phyloP scores from a whole-genome alignment of 108 stramenopile genomes.

The Nitzschia sp. region DNA sequence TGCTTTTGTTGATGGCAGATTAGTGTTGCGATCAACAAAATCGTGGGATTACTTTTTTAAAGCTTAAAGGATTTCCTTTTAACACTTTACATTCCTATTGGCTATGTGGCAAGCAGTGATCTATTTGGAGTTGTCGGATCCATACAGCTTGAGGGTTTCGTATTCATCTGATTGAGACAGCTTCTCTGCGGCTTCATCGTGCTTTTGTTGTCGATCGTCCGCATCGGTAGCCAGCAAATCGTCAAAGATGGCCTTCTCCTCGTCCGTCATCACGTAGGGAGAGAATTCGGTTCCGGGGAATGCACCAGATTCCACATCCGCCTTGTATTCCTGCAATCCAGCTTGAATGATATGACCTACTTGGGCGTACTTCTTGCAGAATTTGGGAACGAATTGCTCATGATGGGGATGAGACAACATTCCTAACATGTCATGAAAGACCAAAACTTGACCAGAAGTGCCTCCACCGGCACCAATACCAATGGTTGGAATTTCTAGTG shows the following conservation, averaged over 20 bases:
- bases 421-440: slow-evolving; percentile 98
- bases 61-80: slow-evolving; percentile 1
- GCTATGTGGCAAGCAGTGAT: not conserved
- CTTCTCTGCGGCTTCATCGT: slow-evolving; percentile 48
- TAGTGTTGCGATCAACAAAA: slow-evolving; percentile 19
- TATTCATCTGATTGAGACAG: slow-evolving; percentile 73
- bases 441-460: slow-evolving; percentile 91
- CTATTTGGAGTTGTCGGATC: slow-evolving; percentile 8
- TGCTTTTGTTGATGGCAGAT: slow-evolving; percentile 15
- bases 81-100: not conserved
- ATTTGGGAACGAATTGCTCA: slow-evolving; percentile 93
- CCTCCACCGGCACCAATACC: slow-evolving; percentile 97
- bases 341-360: slow-evolving; percentile 88
- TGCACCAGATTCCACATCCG: slow-evolving; percentile 86
- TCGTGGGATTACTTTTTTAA: slow-evolving; percentile 6
- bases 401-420: slow-evolving; percentile 97
- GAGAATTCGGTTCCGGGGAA: slow-evolving; percentile 91
- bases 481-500: slow-evolving; percentile 96
- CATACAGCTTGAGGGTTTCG: slow-evolving; percentile 77
- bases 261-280: slow-evolving; percentile 87
- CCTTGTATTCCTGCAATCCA: slow-evolving; percentile 85
- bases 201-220: slow-evolving; percentile 52
- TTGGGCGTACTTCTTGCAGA: slow-evolving; percentile 94
- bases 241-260: slow-evolving; percentile 63
- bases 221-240: slow-evolving; percentile 59